These are phyloP conservation scores for Monosporozyma yasuniensis DNA, from an alignment of 805 yeast genomes.

Conservation along the genomic window DNA sequence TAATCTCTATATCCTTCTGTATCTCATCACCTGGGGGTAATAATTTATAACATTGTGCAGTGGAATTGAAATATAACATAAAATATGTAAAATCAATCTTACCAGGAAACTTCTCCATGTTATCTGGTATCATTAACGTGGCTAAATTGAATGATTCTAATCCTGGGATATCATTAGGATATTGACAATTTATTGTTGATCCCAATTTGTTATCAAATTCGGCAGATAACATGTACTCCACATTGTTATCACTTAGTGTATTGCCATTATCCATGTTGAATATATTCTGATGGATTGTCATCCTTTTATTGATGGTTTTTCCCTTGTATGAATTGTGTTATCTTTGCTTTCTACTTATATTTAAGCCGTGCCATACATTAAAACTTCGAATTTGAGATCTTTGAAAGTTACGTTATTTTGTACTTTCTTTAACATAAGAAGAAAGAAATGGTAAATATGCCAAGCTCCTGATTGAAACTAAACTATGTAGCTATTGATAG, in stretches of 20 bases:
- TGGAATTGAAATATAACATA: conserved; percentile 37
- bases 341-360: no score
- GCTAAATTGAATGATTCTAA: conserved; percentile 29
- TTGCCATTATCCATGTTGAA: not conserved
- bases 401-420: not conserved
- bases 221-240: conserved; percentile 54
- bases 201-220: conserved; percentile 78
- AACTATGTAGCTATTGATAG: not conserved
- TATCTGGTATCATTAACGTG: conserved; percentile 55
- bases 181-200: conserved; percentile 51
- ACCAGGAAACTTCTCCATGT: conserved; percentile 40
- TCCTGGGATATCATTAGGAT: conserved; percentile 35
- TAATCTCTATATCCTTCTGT: conserved; percentile 21
- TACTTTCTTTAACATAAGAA: not conserved
- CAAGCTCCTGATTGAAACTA: not conserved
- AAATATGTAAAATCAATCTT: conserved; percentile 53
- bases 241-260: conserved; percentile 23
- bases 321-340: not conserved
- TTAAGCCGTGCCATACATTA: not conserved
- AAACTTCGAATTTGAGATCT: not conserved
- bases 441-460: not conserved
- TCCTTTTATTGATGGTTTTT: not conserved
- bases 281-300: not conserved
- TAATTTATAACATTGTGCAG: conserved; percentile 13
- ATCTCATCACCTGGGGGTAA: conserved; percentile 13